Percentiles rank a stretch among this genome's conserved stretches.
These are phyloP conservation scores for Baudoinia panamericana DNA, from an alignment of 495 filamentous ascomycete species.

Conservation along the genomic window DNA sequence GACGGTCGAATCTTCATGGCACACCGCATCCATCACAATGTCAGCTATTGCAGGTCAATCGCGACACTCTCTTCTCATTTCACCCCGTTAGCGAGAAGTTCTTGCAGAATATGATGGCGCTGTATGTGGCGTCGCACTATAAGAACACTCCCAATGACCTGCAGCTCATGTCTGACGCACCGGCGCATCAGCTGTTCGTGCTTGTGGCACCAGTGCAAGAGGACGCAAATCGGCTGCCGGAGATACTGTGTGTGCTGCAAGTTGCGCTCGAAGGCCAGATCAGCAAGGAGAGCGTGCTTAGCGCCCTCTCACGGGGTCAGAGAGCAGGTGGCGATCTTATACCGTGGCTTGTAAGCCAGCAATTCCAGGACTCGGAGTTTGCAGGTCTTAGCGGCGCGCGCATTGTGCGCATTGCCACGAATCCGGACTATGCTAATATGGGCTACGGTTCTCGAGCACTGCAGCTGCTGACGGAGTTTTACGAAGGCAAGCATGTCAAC, in stretches of 20 bases:
- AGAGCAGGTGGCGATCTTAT: conserved; percentile 90
- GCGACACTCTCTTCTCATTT: conserved; percentile 95
- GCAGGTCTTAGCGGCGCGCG: conserved; percentile 85
- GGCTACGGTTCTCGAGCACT: conserved; percentile 87
- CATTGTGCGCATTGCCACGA: conserved; percentile 88
- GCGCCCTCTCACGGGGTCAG: conserved; percentile 75
- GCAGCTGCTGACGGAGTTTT: conserved; percentile 77
- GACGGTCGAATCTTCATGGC: conserved; percentile 62
- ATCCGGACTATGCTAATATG: conserved; percentile 88
- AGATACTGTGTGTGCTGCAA: conserved; percentile 90
- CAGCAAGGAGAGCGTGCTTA: conserved; percentile 80
- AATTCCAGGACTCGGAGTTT: conserved; percentile 97
- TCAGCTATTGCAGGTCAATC: conserved; percentile 83
- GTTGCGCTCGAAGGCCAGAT: conserved; percentile 91
- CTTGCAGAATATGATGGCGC: conserved; percentile 92
- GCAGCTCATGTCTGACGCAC: conserved; percentile 94
- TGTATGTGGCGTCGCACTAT: conserved; percentile 97
- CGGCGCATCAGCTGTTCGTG: conserved; percentile 92
- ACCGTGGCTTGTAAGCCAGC: conserved; percentile 94
- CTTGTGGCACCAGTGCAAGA: conserved; percentile 79
- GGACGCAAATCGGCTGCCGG: conserved; percentile 63
- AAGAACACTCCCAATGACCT: conserved; percentile 98
- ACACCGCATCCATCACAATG: conserved; percentile 84
- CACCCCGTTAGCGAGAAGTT: conserved; percentile 95
- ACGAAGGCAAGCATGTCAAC: conserved; percentile 81